Conservation (phyloP, 2,329 filamentous ascomycete species). For the Aspergillus tamarii region DNA sequence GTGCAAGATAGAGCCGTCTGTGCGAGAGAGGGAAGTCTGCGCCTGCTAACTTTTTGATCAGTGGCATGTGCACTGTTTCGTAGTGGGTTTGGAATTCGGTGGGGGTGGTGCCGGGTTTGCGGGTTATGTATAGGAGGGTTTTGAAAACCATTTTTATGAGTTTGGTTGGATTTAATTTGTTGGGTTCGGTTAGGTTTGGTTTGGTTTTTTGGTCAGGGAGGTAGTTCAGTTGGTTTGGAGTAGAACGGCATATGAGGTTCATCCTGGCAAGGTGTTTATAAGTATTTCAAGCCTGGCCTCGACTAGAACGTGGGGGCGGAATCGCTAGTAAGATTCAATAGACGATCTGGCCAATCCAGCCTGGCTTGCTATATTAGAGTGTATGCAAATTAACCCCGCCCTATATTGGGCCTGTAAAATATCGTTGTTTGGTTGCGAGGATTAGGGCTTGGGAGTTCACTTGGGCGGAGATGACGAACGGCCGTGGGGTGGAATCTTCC, state of each 20-base stretch:
- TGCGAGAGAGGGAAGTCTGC: background rate
- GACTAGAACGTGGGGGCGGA: background rate
- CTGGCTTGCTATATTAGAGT: background rate
- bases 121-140: background rate
- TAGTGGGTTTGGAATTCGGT: background rate
- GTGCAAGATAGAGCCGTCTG: background rate
- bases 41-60: background rate
- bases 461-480: background rate
- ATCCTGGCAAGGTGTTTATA: background rate
- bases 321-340: background rate
- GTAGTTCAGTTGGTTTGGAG: background rate
- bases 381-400: background rate
- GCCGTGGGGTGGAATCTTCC: background rate
- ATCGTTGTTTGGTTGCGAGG: no score
- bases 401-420: background rate
- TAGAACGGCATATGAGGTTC: background rate
- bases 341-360: background rate
- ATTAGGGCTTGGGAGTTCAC: background rate
- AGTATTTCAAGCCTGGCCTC: background rate
- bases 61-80: conserved; percentile 5
- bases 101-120: background rate
- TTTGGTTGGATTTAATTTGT: no score
- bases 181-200: no score
- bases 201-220: background rate
- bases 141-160: background rate